These are phyloP conservation scores for Gaeumannomyces sp. DNA, from an alignment of 2,329 filamentous ascomycete species.

Conservation along the genomic window DNA sequence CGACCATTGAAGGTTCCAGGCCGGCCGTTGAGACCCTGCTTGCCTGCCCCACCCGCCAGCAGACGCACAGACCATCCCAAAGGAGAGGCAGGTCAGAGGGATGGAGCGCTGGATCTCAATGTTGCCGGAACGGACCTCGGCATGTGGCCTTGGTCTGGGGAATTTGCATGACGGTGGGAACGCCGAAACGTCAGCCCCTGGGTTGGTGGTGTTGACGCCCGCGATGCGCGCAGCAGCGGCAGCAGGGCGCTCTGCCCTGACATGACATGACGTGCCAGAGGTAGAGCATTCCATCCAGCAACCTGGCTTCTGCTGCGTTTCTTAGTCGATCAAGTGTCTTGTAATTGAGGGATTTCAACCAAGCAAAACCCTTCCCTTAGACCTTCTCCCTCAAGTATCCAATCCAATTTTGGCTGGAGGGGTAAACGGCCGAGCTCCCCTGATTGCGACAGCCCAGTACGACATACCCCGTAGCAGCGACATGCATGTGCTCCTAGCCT, in stretches of 20 bases:
- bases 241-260: no score
- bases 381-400: neutral
- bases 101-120: neutral
- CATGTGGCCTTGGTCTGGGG: slow-evolving; percentile 1
- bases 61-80: neutral
- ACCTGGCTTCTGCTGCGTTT: no score
- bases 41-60: neutral
- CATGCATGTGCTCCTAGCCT: neutral
- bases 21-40: no score
- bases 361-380: no score
- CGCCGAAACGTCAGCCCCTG: neutral
- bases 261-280: no score
- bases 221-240: neutral
- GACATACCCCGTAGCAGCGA: neutral
- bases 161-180: neutral
- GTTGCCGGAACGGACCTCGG: neutral
- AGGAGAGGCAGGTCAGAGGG: no score
- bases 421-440: neutral
- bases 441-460: neutral
- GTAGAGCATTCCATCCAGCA: no score
- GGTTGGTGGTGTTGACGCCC: neutral
- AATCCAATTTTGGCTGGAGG: neutral
- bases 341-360: no score
- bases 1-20: no score
- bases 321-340: no score